Evolutionary conservation across 2,329 filamentous ascomycete genomes (phyloP), one percentile per base, ranked within the genome.

Genomic region (Cylindrodendrum hubeiense): DNA sequence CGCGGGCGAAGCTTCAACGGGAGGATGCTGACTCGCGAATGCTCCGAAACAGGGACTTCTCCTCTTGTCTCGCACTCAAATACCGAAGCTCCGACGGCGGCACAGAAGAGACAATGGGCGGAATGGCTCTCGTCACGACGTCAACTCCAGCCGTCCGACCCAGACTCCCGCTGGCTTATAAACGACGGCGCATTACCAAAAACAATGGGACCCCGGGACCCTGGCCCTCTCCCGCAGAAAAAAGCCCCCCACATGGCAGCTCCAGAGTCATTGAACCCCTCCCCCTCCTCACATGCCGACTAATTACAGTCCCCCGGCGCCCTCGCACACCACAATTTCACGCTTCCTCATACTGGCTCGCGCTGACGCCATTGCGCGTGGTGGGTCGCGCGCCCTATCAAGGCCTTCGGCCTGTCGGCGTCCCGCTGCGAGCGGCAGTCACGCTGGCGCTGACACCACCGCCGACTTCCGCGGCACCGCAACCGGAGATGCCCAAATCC

Each of bases 321-420:
- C 50, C 28, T 30, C 44, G 24, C 44, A 22, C 24, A 8, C n/a
- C 46, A 63, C 51, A 50, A 47, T 44, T 54, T 75, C 15, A 64
- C 63, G 47, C 30, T 50, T 65, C 68, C 10, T 62, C 51, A 67
- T 71, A 73, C 69, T 71, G 70, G 71, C 67, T 63, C 56, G 61
- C 74, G 71, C 69, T 80, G 77, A 79, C 78, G 78, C 78, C 77
- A 80, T 80, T 67, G 65, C 69, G 62, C 67, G 68, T 63, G 66
- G 69, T 66, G 65, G 60, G 63, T 13, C 34, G 37, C 50, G 34
- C 43, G 46, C 24, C 49, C 47, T 47, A 63, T 60, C 58, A 61
- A 39, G 49, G 28, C 30, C 26, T 33, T 74, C 74, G 75, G 74
- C 63, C 63, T 67, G 72, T 75, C 73, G 73, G 71, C 63, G 61